A percentile compares a stretch with the other conserved stretches of the same genome.
phyloP scores from a whole-genome alignment of 768 basidiomycete genomes.

The Cyclocybe aegerita region DNA sequence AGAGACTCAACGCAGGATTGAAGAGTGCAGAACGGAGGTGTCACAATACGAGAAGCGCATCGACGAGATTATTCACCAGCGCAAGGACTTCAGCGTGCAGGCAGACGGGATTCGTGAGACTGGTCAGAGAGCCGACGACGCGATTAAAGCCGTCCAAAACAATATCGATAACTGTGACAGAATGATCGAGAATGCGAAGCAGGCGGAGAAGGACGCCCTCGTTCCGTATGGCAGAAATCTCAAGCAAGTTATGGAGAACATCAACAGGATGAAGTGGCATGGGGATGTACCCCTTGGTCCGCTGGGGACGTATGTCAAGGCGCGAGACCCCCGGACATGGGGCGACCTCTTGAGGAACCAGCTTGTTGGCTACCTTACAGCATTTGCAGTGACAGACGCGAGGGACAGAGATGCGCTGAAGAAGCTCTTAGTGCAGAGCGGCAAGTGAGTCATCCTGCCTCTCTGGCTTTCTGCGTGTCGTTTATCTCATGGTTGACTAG shows the following conservation, averaged over 20 bases:
- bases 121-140: background rate
- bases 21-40: constrained; percentile 41
- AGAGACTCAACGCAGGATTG: constrained; percentile 51
- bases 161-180: constrained; percentile 46
- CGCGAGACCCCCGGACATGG: constrained; percentile 66
- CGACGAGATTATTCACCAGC: constrained; percentile 25
- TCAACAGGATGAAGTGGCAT: constrained; percentile 54
- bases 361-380: constrained; percentile 56
- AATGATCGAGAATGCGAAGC: constrained; percentile 48
- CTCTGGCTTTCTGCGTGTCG: background rate
- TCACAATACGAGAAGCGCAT: constrained; percentile 34
- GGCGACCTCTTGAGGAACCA: constrained; percentile 62
- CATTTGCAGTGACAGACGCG: constrained; percentile 74
- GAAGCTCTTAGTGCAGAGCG: constrained; percentile 49
- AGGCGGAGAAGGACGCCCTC: constrained; percentile 56
- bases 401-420: constrained; percentile 61
- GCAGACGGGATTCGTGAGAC: constrained; percentile 22
- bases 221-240: constrained; percentile 65
- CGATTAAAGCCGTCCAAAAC: constrained; percentile 29
- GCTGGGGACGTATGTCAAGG: constrained; percentile 74
- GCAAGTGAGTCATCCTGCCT: constrained; percentile 55
- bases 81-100: constrained; percentile 34
- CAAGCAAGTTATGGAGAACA: constrained; percentile 51
- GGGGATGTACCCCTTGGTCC: constrained; percentile 77
- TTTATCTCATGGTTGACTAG: constrained; percentile 29